phyloP scores from a whole-genome alignment of 148 eudicot genomes.

The Spergularia bocconei region DNA sequence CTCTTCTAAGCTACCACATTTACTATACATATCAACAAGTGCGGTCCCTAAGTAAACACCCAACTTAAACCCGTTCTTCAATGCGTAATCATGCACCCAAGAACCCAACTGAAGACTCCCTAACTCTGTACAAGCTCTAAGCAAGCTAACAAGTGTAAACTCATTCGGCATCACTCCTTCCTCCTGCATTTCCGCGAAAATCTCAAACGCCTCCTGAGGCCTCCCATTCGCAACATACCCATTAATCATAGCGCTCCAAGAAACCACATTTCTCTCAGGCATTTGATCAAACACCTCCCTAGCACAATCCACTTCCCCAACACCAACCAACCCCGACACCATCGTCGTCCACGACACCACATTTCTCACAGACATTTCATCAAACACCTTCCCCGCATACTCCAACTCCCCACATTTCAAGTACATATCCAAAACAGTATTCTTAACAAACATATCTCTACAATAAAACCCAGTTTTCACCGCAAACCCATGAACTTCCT shows the following conservation, averaged over 20 bases:
- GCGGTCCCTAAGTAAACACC: constrained; percentile 61
- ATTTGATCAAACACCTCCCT: constrained; percentile 44
- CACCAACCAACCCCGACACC: constrained; percentile 49
- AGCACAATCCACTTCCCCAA: constrained; percentile 47
- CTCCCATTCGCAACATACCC: constrained; percentile 45
- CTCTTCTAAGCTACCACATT: constrained; percentile 60
- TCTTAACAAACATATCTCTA: constrained; percentile 45
- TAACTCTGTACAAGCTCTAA: constrained; percentile 51
- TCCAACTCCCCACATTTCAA: constrained; percentile 41
- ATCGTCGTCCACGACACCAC: constrained; percentile 70
- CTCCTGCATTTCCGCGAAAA: constrained; percentile 49
- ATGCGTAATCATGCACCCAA: constrained; percentile 57
- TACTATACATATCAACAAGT: constrained; percentile 74
- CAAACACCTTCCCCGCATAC: constrained; percentile 52
- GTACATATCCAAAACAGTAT: constrained; percentile 55
- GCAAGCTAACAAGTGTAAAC: constrained; percentile 54
- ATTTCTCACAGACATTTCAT: constrained; percentile 53
- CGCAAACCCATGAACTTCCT: constrained; percentile 47
- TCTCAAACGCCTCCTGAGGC: constrained; percentile 46
- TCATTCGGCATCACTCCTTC: constrained; percentile 55
- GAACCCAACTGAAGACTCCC: constrained; percentile 54
- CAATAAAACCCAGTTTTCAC: constrained; percentile 43
- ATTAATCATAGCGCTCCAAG: constrained; percentile 63
- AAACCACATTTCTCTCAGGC: constrained; percentile 60
- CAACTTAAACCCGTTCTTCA: constrained; percentile 48